Percentiles rank a stretch among this genome's conserved stretches.
These are phyloP conservation scores for Zymoseptoria crescenta DNA, from an alignment of 2,329 filamentous ascomycete species.

Conservation along the genomic window DNA sequence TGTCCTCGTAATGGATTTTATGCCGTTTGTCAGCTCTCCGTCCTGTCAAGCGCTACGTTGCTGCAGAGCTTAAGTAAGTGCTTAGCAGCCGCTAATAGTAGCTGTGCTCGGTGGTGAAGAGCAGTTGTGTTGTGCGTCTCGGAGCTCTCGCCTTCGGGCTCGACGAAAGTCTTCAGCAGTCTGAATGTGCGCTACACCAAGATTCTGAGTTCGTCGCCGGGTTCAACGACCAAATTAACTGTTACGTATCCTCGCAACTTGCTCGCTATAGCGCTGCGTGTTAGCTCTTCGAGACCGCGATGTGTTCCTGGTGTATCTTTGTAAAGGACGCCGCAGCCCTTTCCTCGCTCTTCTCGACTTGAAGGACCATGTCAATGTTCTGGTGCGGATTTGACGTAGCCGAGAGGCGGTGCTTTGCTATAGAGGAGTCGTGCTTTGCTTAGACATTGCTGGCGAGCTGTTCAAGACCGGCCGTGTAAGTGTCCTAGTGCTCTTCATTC, in stretches of 20 bases:
- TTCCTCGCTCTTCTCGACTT: slow-evolving; percentile 61
- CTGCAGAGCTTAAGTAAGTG: slow-evolving; percentile 75
- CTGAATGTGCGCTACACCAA: slow-evolving; percentile 63
- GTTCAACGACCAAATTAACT: slow-evolving; percentile 21
- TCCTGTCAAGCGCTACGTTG: slow-evolving; percentile 64
- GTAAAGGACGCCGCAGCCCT: slow-evolving; percentile 73
- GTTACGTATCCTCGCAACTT: slow-evolving; percentile 57
- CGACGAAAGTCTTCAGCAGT: slow-evolving; percentile 68
- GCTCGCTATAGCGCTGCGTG: slow-evolving; percentile 80
- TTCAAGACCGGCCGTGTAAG: slow-evolving; percentile 59
- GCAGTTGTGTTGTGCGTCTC: slow-evolving; percentile 65
- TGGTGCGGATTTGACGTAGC: too few relatives aligned
- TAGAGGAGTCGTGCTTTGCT: slow-evolving; percentile 34
- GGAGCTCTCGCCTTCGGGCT: slow-evolving; percentile 69
- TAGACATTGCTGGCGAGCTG: slow-evolving; percentile 61
- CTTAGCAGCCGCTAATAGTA: slow-evolving; percentile 77
- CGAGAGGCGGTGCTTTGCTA: too few relatives aligned
- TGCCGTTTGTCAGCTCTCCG: too few relatives aligned
- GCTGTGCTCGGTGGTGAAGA: slow-evolving; percentile 65
- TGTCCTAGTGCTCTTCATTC: slow-evolving; percentile 68
- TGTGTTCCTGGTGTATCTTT: slow-evolving; percentile 61
- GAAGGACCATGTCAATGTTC: too few relatives aligned
- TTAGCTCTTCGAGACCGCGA: slow-evolving; percentile 55
- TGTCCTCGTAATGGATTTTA: too few relatives aligned
- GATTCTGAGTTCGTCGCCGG: slow-evolving; percentile 37